These are phyloP conservation scores for Neurospora crassa DNA, from an alignment of 2,329 filamentous ascomycete species.

Conservation along the genomic window DNA sequence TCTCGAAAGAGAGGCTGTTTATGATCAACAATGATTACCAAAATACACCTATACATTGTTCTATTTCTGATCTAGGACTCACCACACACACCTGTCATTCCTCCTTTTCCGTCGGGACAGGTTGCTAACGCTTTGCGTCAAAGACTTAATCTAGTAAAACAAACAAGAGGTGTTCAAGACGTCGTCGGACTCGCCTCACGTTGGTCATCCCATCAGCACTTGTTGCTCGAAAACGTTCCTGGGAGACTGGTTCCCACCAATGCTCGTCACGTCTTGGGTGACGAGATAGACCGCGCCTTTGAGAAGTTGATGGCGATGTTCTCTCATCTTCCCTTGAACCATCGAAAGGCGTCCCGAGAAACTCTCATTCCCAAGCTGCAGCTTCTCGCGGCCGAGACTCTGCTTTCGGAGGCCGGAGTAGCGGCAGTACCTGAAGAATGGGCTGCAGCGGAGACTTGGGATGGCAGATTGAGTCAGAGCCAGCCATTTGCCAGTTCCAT, in stretches of 20 bases:
- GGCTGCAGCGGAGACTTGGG: background rate
- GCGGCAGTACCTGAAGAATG: slow-evolving; percentile 8
- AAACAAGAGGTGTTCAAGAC: background rate
- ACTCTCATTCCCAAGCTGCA: slow-evolving; percentile 6
- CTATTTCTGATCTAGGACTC: background rate
- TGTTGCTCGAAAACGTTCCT: slow-evolving; percentile 5
- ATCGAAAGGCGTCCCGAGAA: background rate
- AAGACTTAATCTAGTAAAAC: slow-evolving; percentile 11
- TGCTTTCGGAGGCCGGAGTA: slow-evolving; percentile 13
- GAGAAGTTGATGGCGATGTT: slow-evolving; percentile 10
- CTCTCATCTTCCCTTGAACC: background rate
- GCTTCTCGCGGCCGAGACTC: slow-evolving; percentile 14
- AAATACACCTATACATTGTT: slow-evolving; percentile 1
- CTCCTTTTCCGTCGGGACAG: background rate
- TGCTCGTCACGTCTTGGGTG: background rate
- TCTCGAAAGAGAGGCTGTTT: background rate
- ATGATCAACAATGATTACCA: background rate
- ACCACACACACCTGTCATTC: background rate
- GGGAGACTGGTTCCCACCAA: slow-evolving; percentile 9
- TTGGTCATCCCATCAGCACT: slow-evolving; percentile 11
- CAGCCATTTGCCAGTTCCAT: slow-evolving; percentile 7
- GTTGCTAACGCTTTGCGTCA: background rate
- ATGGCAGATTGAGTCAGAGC: background rate
- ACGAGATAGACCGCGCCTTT: slow-evolving; percentile 7
- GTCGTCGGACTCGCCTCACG: slow-evolving; percentile 12